Evolutionary conservation across 2,329 filamentous ascomycete species (phyloP).

Genomic region (Monosporascus cannonballus): DNA sequence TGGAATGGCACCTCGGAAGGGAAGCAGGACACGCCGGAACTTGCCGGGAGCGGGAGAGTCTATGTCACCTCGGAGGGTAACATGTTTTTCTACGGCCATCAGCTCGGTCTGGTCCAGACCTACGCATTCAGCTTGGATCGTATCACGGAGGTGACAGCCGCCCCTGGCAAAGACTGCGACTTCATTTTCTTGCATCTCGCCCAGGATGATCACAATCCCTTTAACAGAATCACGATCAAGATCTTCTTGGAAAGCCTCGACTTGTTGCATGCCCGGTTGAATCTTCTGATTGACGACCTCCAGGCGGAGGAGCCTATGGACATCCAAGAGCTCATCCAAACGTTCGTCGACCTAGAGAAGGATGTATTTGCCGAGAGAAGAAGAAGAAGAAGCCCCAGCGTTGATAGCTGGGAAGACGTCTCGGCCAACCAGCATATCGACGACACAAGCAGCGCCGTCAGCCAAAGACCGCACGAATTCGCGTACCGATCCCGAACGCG

Average conservation of each 20-base stretch:
- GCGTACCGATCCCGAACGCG: conserved; percentile 30
- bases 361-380: conserved; percentile 49
- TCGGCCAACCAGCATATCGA: conserved; percentile 55
- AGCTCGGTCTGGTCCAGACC: conserved; percentile 83
- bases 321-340: conserved; percentile 63
- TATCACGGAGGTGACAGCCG: conserved; percentile 84
- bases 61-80: conserved; percentile 75
- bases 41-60: conserved; percentile 65
- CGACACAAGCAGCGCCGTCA: conserved; percentile 40
- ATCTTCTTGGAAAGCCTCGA: conserved; percentile 84
- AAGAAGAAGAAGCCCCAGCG: conserved; percentile 61
- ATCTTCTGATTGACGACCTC: conserved; percentile 76
- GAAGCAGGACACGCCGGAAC: conserved; percentile 39
- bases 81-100: conserved; percentile 95
- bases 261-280: conserved; percentile 76
- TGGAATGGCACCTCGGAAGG: conserved; percentile 57
- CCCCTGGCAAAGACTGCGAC: conserved; percentile 85
- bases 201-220: conserved; percentile 56
- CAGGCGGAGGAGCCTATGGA: conserved; percentile 64
- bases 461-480: conserved; percentile 27
- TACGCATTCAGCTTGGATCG: conserved; percentile 69
- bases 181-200: conserved; percentile 78
- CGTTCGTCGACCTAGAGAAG: conserved; percentile 69
- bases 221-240: conserved; percentile 78
- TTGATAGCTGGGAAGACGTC: conserved; percentile 89